Conservation (phyloP, 176 grass and related monocot genomes). For the Zoysia pacifica region DNA sequence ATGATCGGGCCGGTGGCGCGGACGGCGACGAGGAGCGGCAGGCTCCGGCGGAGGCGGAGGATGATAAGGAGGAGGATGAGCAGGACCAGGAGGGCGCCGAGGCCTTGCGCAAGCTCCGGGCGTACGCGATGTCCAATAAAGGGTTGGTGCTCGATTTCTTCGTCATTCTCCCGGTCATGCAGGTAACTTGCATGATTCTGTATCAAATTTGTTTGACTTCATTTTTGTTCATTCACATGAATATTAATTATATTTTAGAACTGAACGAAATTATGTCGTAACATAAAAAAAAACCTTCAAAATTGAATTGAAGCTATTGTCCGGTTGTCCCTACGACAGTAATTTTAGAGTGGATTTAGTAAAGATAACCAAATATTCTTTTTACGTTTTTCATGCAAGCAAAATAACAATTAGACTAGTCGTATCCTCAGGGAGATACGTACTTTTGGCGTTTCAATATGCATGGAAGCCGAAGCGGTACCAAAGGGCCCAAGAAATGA, state of each 20-base stretch:
- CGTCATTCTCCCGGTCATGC: conserved; percentile 78
- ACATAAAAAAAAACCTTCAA: too few species aligned
- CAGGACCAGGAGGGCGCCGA: conserved; percentile 24
- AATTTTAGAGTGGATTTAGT: too few species aligned
- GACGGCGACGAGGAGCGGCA: conserved; percentile 46
- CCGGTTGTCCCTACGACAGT: too few species aligned
- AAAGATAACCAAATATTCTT: too few species aligned
- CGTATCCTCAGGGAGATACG: neutral
- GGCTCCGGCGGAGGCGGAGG: neutral
- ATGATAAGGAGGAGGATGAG: neutral
- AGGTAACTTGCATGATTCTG: conserved; percentile 42
- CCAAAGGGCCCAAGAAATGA: too few species aligned
- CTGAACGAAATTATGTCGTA: too few species aligned
- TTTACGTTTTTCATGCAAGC: too few species aligned
- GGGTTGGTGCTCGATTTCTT: conserved; percentile 70
- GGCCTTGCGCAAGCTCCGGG: conserved; percentile 13
- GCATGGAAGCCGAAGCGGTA: neutral
- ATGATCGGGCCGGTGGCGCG: neutral
- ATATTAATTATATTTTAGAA: too few species aligned
- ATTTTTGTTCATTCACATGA: too few species aligned
- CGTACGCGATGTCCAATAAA: conserved; percentile 50
- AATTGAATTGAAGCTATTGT: too few species aligned
- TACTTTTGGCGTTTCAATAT: neutral
- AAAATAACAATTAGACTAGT: neutral
- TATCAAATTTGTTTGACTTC: too few species aligned